These are phyloP conservation scores for Nicotiana paniculata DNA, from an alignment of 257 asterid species.

Conservation along the genomic window DNA sequence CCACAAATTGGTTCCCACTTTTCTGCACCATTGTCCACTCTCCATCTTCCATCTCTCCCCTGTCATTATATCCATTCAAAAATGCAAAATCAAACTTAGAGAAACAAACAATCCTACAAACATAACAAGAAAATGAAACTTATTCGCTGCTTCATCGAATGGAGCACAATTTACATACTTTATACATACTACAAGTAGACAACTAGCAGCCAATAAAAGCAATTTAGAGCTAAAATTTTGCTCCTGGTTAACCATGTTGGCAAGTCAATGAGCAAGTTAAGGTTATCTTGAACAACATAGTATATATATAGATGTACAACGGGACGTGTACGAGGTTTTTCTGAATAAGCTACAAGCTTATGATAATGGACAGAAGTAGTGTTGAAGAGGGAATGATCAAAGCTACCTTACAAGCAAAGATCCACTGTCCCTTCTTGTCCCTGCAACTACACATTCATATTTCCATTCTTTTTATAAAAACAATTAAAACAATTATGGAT, in stretches of 20 bases:
- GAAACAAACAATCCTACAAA: neutral
- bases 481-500: neutral
- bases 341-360: constrained; percentile 12
- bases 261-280: neutral
- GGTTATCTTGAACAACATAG: constrained; percentile 1
- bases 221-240: neutral
- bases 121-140: neutral
- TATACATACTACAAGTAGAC: neutral
- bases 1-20: constrained; percentile 57
- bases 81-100: neutral
- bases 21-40: constrained; percentile 67
- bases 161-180: neutral
- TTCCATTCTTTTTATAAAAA: neutral
- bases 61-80: constrained; percentile 7
- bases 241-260: constrained; percentile 7
- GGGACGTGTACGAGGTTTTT: neutral
- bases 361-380: constrained; percentile 30
- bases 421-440: constrained; percentile 6
- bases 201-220: neutral
- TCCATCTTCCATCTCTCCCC: constrained; percentile 21
- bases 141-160: neutral
- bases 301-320: neutral
- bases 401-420: constrained; percentile 45
- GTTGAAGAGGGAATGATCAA: constrained; percentile 20
- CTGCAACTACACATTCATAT: constrained; percentile 2